phyloP scores from a whole-genome alignment of 306 rosid species.

The Cucumis melo region DNA sequence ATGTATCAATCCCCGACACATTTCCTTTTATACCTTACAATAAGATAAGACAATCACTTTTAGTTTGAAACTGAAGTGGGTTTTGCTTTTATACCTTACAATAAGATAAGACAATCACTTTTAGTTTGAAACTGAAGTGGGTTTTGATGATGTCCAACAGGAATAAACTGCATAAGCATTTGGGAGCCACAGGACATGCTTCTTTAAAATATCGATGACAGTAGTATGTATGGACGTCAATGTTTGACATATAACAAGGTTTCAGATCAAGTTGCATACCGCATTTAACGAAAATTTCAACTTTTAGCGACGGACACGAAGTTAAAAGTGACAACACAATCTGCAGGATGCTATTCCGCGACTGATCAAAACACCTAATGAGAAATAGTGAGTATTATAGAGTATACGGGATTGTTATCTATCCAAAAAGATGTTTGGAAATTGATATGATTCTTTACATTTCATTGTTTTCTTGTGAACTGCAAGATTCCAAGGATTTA shows the following conservation, averaged over 20 bases:
- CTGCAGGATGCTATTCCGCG: neutral
- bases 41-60: neutral
- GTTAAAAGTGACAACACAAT: neutral
- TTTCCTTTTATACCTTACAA: neutral
- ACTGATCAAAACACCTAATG: neutral
- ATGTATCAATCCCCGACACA: neutral
- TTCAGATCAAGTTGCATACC: neutral
- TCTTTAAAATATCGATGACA: slow-evolving; percentile 24
- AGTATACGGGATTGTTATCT: neutral
- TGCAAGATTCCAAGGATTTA: neutral
- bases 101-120: neutral
- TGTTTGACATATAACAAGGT: neutral
- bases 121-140: slow-evolving; percentile 3
- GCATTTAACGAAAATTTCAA: neutral
- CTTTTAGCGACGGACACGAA: neutral
- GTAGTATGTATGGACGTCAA: neutral
- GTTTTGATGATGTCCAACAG: slow-evolving; percentile 28
- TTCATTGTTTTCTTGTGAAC: neutral
- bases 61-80: slow-evolving; percentile 3
- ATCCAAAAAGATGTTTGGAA: neutral
- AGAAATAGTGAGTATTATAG: neutral
- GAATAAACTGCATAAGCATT: slow-evolving; percentile 64
- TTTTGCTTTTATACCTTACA: neutral
- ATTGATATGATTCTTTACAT: neutral
- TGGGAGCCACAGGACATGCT: slow-evolving; percentile 77